These are phyloP conservation scores for Pseudopediastrum boryanum DNA, from an alignment of 139 green algal genomes.

Conservation along the genomic window DNA sequence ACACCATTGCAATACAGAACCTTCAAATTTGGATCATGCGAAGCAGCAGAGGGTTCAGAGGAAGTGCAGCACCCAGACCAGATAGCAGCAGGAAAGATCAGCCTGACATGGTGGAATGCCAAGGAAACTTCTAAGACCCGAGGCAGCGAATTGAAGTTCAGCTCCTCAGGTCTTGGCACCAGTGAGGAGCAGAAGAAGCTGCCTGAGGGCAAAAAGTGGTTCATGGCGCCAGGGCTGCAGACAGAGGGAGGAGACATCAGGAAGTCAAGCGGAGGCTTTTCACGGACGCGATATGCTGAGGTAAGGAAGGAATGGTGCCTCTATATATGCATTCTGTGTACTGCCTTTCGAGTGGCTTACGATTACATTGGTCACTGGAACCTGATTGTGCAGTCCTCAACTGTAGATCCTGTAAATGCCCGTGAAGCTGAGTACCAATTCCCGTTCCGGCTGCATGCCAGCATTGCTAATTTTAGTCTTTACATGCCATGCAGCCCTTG, in stretches of 20 bases:
- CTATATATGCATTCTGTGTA: not conserved
- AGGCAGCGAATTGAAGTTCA: not conserved
- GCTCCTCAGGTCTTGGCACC: not conserved
- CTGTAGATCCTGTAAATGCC: not conserved
- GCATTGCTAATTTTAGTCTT: no score
- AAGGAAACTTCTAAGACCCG: not conserved
- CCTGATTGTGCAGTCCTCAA: not conserved
- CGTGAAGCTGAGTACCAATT: no score
- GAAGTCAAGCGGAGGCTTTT: not conserved
- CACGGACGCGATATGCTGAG: not conserved
- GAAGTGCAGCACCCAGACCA: conserved; percentile 19
- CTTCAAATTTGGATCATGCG: conserved; percentile 30
- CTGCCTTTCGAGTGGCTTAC: not conserved
- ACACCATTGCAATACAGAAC: no score
- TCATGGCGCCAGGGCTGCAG: conserved; percentile 24
- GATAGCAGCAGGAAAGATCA: conserved; percentile 16
- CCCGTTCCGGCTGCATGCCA: no score
- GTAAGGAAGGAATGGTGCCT: not conserved
- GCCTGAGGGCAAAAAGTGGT: conserved; percentile 30
- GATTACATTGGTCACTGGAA: not conserved
- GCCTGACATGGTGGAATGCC: not conserved
- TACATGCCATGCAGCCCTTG: no score
- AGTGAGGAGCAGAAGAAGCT: conserved; percentile 23
- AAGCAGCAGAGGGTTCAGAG: conserved; percentile 5
- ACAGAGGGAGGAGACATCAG: not conserved